Evolutionary conservation across 2,329 filamentous ascomycete genomes (phyloP), one percentile per base, ranked within the genome.

Genomic region (Kalmusia sp.): DNA sequence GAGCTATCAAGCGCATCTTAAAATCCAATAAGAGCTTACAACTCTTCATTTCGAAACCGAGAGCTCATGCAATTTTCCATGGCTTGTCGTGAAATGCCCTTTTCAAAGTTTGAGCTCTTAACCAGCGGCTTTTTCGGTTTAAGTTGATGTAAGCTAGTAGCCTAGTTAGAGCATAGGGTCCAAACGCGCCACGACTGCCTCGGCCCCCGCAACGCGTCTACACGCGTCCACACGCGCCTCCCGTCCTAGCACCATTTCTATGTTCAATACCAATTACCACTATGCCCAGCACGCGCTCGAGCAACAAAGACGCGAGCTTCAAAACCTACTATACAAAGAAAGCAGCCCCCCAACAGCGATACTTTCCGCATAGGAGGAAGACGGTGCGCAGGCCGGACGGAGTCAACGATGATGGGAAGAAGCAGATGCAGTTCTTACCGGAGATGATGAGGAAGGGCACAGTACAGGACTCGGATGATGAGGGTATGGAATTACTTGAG

Each of bases 281-380:
- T 22, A 72, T 73, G 70, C 65, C 66, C 9, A 59, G 54, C 14
- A 71, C 68, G 25, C 61, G 69, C 41, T 57, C 53, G 9, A 61
- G 59, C 41, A 73, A 71, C 27, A 57, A 57, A 39, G 58, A 67
- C 6, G 52, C 59, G 9, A 51, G 62, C 12, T 65, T 49, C 44
- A 71, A 68, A 39, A 62, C 63, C 28, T 73, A 71, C 51, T 70
- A 68, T 17, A 65, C 68, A 9, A 73, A 68, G 38, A 72, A 65
- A 37, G 48, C 43, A 2, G 30, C 64, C 2, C 65, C 68, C 6
- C 59, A 68, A 30, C 70, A 73, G 33, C 43, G 57, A 6, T 50
- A 61, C 34, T 73, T 73, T 24, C 69, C 71, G 3, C 62, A 65
- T 28, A 59, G 54, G 46, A 54, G 55, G 39, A 73, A 71, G 51